Conservation (phyloP, 73 alveolate genomes). For the Diophrys appendiculata region DNA sequence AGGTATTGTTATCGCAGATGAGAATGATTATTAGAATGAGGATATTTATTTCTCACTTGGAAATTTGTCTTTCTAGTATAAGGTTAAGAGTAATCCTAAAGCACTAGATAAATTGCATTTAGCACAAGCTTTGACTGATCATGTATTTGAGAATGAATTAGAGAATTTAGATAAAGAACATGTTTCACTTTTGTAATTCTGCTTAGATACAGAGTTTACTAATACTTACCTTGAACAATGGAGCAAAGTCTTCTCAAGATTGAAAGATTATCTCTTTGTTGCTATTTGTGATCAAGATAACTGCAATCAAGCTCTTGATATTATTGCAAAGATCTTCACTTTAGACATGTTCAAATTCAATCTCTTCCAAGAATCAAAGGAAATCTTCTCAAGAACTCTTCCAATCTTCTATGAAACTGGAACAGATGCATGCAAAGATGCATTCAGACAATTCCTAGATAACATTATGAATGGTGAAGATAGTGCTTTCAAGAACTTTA, state of each 20-base stretch:
- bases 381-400: slow-evolving; percentile 57
- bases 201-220: slow-evolving; percentile 25
- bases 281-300: slow-evolving; percentile 57
- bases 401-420: slow-evolving; percentile 25
- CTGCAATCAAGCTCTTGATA: slow-evolving; percentile 33
- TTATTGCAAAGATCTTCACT: slow-evolving; percentile 51
- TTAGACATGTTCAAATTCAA: slow-evolving; percentile 40
- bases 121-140: slow-evolving; percentile 39
- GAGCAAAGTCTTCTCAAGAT: slow-evolving; percentile 37
- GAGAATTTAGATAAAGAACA: slow-evolving; percentile 53
- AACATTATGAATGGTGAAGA: slow-evolving; percentile 21
- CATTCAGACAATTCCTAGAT: slow-evolving; percentile 19
- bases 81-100: slow-evolving; percentile 28
- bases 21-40: slow-evolving; percentile 20
- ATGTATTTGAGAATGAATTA: slow-evolving; percentile 18
- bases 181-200: slow-evolving; percentile 36
- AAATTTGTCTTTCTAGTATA: slow-evolving; percentile 33
- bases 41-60: slow-evolving; percentile 56
- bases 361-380: slow-evolving; percentile 27
- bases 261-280: slow-evolving; percentile 61
- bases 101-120: slow-evolving; percentile 32
- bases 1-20: neutral
- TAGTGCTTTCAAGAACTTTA: slow-evolving; percentile 12
- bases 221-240: slow-evolving; percentile 46
- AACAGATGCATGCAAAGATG: slow-evolving; percentile 32